These are phyloP conservation scores for Fusarium liriodendri DNA, from an alignment of 2,329 filamentous ascomycete genomes.

Conservation along the genomic window DNA sequence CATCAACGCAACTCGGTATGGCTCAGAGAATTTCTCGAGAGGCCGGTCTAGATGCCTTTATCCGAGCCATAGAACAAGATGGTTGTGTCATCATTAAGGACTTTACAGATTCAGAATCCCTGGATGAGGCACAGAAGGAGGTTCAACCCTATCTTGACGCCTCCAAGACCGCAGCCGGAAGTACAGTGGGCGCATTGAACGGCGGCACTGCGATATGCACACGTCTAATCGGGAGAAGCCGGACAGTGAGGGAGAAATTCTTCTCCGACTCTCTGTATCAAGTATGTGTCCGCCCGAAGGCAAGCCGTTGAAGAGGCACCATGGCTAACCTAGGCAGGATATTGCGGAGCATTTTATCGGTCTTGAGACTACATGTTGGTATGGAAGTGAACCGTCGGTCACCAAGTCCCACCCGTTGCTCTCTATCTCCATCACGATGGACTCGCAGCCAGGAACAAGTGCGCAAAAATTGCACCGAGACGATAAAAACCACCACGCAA, in stretches of 20 bases:
- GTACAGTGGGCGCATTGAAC: slow-evolving; percentile 41
- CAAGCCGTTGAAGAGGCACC: not conserved
- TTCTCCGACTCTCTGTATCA: slow-evolving; percentile 35
- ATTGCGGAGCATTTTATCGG: slow-evolving; percentile 48
- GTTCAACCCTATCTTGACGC: slow-evolving; percentile 30
- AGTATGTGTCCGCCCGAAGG: not conserved
- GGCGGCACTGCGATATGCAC: slow-evolving; percentile 52
- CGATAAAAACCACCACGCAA: slow-evolving; percentile 53
- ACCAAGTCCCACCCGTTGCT: slow-evolving; percentile 50
- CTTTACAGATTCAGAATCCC: slow-evolving; percentile 17
- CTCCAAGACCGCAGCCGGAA: slow-evolving; percentile 18
- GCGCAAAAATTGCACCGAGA: slow-evolving; percentile 51
- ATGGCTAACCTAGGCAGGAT: slow-evolving; percentile 3
- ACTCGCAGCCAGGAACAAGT: slow-evolving; percentile 46
- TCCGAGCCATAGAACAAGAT: slow-evolving; percentile 21
- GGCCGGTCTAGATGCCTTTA: slow-evolving; percentile 19
- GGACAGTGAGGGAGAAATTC: slow-evolving; percentile 50
- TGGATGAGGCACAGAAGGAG: slow-evolving; percentile 12
- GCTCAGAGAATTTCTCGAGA: slow-evolving; percentile 20
- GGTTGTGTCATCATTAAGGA: slow-evolving; percentile 29
- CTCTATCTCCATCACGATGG: slow-evolving; percentile 52
- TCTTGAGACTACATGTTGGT: slow-evolving; percentile 49
- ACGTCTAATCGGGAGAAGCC: slow-evolving; percentile 48
- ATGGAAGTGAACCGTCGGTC: slow-evolving; percentile 43
- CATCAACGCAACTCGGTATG: not conserved